Conservation (phyloP, 139 green algal species). For the Haematococcus lacustris region DNA sequence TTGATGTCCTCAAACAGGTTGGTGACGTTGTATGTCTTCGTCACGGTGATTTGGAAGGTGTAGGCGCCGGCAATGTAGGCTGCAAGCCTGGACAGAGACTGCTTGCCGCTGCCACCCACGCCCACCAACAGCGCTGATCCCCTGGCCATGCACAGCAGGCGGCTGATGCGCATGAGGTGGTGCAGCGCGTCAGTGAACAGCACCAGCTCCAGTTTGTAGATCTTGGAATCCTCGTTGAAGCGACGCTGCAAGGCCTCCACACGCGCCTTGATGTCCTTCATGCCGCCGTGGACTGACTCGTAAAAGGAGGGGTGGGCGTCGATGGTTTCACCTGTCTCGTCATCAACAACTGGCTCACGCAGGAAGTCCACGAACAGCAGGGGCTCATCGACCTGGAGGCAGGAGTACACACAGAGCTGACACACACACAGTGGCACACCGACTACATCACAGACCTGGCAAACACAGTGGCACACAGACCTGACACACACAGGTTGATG, state of each 20-base stretch:
- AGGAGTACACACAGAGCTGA: no score
- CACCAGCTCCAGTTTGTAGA: slow-evolving; percentile 81
- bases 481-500: no score
- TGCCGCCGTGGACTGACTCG: slow-evolving; percentile 64
- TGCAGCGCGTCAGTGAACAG: slow-evolving; percentile 88
- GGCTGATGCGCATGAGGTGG: slow-evolving; percentile 82
- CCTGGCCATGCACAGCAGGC: slow-evolving; percentile 78
- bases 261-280: slow-evolving; percentile 54
- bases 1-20: slow-evolving; percentile 96
- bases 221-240: slow-evolving; percentile 79
- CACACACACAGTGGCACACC: no score
- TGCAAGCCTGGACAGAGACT: slow-evolving; percentile 67
- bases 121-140: slow-evolving; percentile 87
- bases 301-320: slow-evolving; percentile 76
- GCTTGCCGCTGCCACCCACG: slow-evolving; percentile 89
- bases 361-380: slow-evolving; percentile 93
- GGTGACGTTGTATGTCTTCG: slow-evolving; percentile 79
- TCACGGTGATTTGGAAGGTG: slow-evolving; percentile 73
- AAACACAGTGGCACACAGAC: no score
- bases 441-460: no score
- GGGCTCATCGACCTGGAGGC: slow-evolving; percentile 72
- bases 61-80: slow-evolving; percentile 77
- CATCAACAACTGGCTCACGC: slow-evolving; percentile 73
- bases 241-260: slow-evolving; percentile 65
- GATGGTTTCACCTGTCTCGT: slow-evolving; percentile 56